A percentile compares a stretch with the other conserved stretches of the same genome.
These are phyloP conservation scores for Pelargonium nanum DNA, from an alignment of 345 rosid genomes.

Conservation along the genomic window DNA sequence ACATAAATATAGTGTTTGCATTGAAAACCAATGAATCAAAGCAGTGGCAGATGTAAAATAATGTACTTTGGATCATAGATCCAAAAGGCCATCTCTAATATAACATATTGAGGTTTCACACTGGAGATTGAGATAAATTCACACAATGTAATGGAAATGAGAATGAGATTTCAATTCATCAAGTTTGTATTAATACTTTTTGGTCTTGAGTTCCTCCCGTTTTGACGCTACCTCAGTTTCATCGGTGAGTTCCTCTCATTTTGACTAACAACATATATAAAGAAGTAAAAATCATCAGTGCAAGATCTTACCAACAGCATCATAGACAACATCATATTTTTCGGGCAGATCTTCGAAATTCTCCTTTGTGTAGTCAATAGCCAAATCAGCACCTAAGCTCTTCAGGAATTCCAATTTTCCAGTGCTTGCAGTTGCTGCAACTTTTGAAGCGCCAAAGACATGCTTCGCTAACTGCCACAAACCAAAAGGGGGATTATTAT, in stretches of 20 bases:
- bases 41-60: neutral
- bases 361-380: slow-evolving; percentile 81
- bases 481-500: slow-evolving; percentile 6
- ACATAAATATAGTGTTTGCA: neutral
- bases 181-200: slow-evolving; percentile 37
- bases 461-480: slow-evolving; percentile 70
- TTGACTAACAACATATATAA: no score
- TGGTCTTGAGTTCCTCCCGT: slow-evolving; percentile 1
- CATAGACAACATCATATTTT: slow-evolving; percentile 71
- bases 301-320: slow-evolving; percentile 61
- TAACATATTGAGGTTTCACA: no score
- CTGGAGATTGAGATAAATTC: no score
- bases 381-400: slow-evolving; percentile 83
- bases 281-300: slow-evolving; percentile 20
- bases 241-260: slow-evolving; percentile 11
- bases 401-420: slow-evolving; percentile 57
- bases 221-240: no score
- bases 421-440: slow-evolving; percentile 82
- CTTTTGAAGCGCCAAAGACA: slow-evolving; percentile 72
- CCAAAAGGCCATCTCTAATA: no score
- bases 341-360: slow-evolving; percentile 72
- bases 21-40: neutral
- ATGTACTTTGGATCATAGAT: no score
- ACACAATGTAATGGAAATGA: no score
- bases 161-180: no score